Evolutionary conservation across 1,284 basidiomycete species (phyloP).

Genomic region (Omphalotus olearius): DNA sequence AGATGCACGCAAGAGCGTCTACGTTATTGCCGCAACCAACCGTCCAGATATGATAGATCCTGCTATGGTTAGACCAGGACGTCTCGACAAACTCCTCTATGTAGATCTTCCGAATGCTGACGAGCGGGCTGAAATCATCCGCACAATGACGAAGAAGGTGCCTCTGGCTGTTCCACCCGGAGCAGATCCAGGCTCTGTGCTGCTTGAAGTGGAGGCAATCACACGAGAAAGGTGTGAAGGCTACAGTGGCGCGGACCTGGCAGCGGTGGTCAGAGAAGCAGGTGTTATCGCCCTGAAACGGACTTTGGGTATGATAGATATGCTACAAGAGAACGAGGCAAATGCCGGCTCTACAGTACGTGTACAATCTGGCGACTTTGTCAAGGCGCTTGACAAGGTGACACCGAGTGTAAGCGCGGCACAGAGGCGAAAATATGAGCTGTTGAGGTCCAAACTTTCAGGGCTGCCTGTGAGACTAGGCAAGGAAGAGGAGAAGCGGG

Average conservation of each 20-base stretch:
- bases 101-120: conserved; percentile 81
- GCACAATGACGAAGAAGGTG: conserved; percentile 71
- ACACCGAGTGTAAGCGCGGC: conserved; percentile 80
- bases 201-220: conserved; percentile 40
- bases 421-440: conserved; percentile 83
- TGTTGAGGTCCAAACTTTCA: conserved; percentile 75
- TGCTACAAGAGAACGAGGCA: conserved; percentile 40
- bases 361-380: conserved; percentile 70
- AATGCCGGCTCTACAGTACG: conserved; percentile 23
- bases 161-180: conserved; percentile 50
- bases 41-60: conserved; percentile 99
- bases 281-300: conserved; percentile 81
- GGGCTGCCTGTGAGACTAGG: conserved; percentile 56
- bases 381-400: conserved; percentile 75
- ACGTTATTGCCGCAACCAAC: conserved; percentile 96
- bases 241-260: conserved; percentile 88
- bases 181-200: conserved; percentile 20
- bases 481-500: conserved; percentile 7
- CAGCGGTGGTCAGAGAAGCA: conserved; percentile 85
- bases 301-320: conserved; percentile 62
- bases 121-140: conserved; percentile 86
- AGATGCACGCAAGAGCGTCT: conserved; percentile 86
- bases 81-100: conserved; percentile 94
- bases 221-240: conserved; percentile 70
- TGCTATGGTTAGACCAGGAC: conserved; percentile 95